Evolutionary conservation across 164 flowering plant genomes (phyloP).

Genomic region (Magnolia sinica): DNA sequence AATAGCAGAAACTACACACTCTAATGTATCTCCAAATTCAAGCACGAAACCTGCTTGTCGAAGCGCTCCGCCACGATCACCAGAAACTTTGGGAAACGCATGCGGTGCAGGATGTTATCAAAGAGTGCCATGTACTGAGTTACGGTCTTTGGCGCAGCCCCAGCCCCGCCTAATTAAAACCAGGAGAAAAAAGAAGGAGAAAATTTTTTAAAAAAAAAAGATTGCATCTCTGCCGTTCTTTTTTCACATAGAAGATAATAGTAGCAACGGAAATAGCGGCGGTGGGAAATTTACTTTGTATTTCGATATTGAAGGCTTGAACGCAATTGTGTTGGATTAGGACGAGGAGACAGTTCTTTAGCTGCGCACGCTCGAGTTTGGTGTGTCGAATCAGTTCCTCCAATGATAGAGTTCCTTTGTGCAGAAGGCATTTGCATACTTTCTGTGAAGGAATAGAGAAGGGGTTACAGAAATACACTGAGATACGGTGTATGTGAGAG

Average conservation of each 20-base stretch:
- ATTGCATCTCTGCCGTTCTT: not conserved
- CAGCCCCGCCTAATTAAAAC: slow-evolving; percentile 34
- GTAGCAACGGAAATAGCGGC: not conserved
- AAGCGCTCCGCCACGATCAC: slow-evolving; percentile 46
- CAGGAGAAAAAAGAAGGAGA: not conserved
- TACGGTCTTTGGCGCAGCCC: slow-evolving; percentile 24
- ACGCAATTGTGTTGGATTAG: slow-evolving; percentile 93
- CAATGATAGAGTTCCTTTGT: slow-evolving; percentile 54
- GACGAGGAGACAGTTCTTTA: slow-evolving; percentile 63
- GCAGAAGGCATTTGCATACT: slow-evolving; percentile 80
- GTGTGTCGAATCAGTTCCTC: slow-evolving; percentile 37
- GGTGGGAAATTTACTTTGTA: slow-evolving; percentile 35
- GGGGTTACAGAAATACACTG: not conserved
- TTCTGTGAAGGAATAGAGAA: slow-evolving; percentile 41
- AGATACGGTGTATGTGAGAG: not conserved
- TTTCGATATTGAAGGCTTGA: slow-evolving; percentile 56
- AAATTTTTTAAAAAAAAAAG: not conserved
- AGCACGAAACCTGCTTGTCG: slow-evolving; percentile 48
- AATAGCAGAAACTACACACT: not conserved
- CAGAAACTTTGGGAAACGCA: slow-evolving; percentile 78
- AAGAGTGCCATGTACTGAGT: slow-evolving; percentile 63
- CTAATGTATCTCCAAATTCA: not conserved
- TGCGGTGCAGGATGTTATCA: slow-evolving; percentile 65
- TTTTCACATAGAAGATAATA: not conserved
- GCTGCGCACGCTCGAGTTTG: slow-evolving; percentile 38